Evolutionary conservation across 2,329 filamentous ascomycete species (phyloP).

Genomic region (Massarina eburnea): DNA sequence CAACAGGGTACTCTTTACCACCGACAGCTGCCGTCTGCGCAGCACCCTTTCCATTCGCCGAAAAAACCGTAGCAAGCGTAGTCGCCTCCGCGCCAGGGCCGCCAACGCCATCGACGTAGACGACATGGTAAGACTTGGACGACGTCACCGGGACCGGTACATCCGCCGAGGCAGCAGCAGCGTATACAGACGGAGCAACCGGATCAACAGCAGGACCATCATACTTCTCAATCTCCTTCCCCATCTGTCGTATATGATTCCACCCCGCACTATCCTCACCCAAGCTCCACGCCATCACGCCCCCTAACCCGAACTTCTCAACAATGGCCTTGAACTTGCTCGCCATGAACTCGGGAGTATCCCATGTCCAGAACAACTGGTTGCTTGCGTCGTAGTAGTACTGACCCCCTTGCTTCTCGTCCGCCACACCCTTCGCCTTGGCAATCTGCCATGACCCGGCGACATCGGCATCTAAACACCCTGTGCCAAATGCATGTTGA

Average conservation of each 20-base stretch:
- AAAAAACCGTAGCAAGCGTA: too few relatives aligned
- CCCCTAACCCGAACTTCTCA: conserved; percentile 59
- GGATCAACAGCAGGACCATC: neutral
- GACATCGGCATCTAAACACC: conserved; percentile 54
- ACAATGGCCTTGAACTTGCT: conserved; percentile 66
- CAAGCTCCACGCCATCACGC: conserved; percentile 75
- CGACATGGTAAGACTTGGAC: conserved; percentile 1
- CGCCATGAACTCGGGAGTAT: conserved; percentile 62
- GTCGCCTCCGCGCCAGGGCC: neutral
- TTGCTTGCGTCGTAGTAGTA: conserved; percentile 67
- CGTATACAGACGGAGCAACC: neutral
- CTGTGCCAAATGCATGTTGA: conserved; percentile 37
- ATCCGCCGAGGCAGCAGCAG: neutral
- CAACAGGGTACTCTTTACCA: conserved; percentile 1
- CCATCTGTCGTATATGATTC: conserved; percentile 49
- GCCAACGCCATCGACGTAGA: conserved; percentile 2
- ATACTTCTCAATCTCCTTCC: neutral
- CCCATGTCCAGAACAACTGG: conserved; percentile 73
- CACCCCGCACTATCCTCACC: conserved; percentile 62
- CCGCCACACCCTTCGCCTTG: conserved; percentile 55
- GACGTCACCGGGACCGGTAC: neutral
- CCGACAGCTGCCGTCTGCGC: neutral
- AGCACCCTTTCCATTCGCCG: neutral
- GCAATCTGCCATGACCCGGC: conserved; percentile 61
- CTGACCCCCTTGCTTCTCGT: conserved; percentile 61